Percentiles rank a stretch among this genome's conserved stretches.
phyloP scores from a whole-genome alignment of 2,329 filamentous ascomycete species.

The Chrysosporium keratinophilum region DNA sequence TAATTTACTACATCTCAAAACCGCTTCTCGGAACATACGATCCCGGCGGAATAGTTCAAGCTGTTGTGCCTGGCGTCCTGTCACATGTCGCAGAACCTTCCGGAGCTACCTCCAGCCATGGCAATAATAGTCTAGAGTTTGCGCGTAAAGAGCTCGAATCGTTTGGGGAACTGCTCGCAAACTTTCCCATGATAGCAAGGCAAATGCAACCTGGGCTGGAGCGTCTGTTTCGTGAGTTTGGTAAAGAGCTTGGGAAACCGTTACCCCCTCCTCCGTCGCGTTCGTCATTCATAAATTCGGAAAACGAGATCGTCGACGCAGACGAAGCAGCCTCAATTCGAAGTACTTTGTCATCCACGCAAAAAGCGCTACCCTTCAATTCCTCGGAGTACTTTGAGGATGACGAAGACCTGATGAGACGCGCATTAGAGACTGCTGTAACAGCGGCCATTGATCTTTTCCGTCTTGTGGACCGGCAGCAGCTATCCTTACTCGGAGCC shows the following conservation, averaged over 20 bases:
- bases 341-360: constrained; percentile 22
- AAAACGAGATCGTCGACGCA: constrained; percentile 36
- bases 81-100: constrained; percentile 22
- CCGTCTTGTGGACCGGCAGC: constrained; percentile 89
- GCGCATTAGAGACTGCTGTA: constrained; percentile 80
- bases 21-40: constrained; percentile 79
- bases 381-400: constrained; percentile 70
- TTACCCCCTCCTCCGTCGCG: constrained; percentile 58
- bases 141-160: constrained; percentile 80
- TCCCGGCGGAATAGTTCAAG: constrained; percentile 59
- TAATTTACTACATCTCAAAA: constrained; percentile 89
- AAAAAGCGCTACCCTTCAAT: constrained; percentile 40
- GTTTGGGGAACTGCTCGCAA: constrained; percentile 78
- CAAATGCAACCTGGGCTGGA: constrained; percentile 94
- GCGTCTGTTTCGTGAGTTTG: constrained; percentile 80
- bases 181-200: constrained; percentile 88
- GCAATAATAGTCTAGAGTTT: constrained; percentile 30
- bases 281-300: constrained; percentile 46
- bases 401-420: constrained; percentile 82
- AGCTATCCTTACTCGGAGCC: constrained; percentile 78
- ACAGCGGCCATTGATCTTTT: constrained; percentile 92
- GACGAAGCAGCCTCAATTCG: constrained; percentile 28
- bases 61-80: constrained; percentile 40
- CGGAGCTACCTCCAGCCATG: constrained; percentile 20
- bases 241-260: constrained; percentile 71